Evolutionary conservation across 1,284 basidiomycete species (phyloP), one percentile per base, ranked within the genome.

Genomic region (Rhodotorula sp.): DNA sequence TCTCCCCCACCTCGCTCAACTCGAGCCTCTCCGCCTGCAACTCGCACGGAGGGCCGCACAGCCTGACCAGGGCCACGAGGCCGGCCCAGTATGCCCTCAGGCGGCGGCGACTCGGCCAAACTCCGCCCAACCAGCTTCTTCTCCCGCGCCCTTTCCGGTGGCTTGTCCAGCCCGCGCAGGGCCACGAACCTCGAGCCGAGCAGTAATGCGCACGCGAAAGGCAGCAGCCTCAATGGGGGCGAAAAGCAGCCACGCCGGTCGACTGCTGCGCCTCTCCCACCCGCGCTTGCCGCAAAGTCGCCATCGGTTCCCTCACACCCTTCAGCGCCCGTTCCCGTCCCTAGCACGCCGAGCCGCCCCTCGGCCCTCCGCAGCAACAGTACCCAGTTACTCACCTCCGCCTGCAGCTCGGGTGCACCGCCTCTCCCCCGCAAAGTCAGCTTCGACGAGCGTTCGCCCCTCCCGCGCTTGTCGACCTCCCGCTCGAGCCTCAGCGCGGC

Each of bases 221-320:
- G n/a, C n/a, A n/a, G n/a, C n/a, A n/a, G n/a, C n/a, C n/a, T n/a
- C 29, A 29, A 39, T 7, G 39, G 29, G 29, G 12, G 3, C 10
- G 34, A 17, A 32, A 15, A 54, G 29, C 53, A 32, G 53, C 53
- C 29, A 8, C 53, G 15, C 36, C 29, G 22, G n/a, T 59, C 57
- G 8, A 39, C 37, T 7, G 21, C 19, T 21, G 57, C 58, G 39
- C 39, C 58, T 15, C 44, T 59, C 17, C 58, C 58, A 9, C 44
- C 58, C 15, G 32, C 58, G 15, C 58, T 59, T 37, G 39, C 58
- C 22, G 8, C 39, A 5, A 8, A 15, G 36, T 59, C 58, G 39
- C 58, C 44, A 34, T 12, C 54, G 56, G 34, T 58, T 51, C 37
- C 61, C 60, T 34, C 37, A 32, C 54, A 67, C 34, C 17, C 17